Evolutionary conservation across 768 basidiomycete species (phyloP), one percentile per base, ranked within the genome.

Genomic region (Guyanaporus albipodus): DNA sequence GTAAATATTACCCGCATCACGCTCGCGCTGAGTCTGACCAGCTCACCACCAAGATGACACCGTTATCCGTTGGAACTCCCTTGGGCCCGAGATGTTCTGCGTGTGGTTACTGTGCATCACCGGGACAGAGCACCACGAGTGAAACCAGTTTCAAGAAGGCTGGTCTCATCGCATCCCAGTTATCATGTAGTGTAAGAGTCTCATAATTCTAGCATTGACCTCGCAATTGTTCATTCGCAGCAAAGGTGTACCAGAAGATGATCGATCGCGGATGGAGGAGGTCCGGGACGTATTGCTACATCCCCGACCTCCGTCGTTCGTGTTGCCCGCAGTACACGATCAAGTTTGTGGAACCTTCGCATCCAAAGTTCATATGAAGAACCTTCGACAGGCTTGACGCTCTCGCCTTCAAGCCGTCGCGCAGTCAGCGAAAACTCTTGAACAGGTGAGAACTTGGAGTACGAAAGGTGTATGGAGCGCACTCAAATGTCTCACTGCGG

Each of bases 271-370:
- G 89, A 21, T 92, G 89, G 89, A 78, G 90, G 44, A 77, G 90
- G 50, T 87, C 87, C 45, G 88, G 88, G 68, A 73, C 70, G 23
- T 93, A 83, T 67, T 83, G 90, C 58, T 97, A 97, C 66, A 91
- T 89, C 52, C 93, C 93, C 4, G 83, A 94, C 64, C 71, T 94
- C 66, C 76, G 72, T 52, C 63, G 67, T 6, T 85, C 91, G 9
- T 97, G 95, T 62, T 98, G 95, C 62, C 91, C 94, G 1, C 88
- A 92, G 55, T 95, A 96, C 62, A 91, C 95, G 4, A 97, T 97
- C 64, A 89, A 80, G 91, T 87, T 56, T 45, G 72, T 62, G 40
- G 55, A 51, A 40, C 33, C 38, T 23, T 38, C 21, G 33, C 23
- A 50, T 35, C 52, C 32, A 29, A 26, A 23, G 38, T 45, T 31